Base-by-base conservation (phyloP, 495 filamentous ascomycete species). In the Daldinia childiae region DNA sequence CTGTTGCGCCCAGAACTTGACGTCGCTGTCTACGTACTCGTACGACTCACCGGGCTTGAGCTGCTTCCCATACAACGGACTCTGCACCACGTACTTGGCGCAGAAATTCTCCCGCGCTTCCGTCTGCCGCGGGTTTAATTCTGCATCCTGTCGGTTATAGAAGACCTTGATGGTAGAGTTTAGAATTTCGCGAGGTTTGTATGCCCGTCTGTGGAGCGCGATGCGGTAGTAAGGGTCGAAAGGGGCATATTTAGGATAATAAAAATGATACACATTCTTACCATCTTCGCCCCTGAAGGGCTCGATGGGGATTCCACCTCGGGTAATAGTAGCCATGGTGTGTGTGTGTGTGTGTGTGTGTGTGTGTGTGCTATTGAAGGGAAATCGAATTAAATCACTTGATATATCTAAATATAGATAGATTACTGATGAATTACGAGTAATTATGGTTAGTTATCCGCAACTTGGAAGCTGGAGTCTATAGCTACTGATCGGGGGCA, bases 101-200 rank as follows among this genome's bases (percentile, higher is more conserved):
- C 34, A 5, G 50, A 73, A 62, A 1, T 11, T 30, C 0, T 62
- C 21, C 2, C 56, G 36, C 32, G 71, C 61, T 0, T 5, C 8
- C 1, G 17, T n/a, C 60, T 73, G 70, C 1, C n/a, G 21, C 17
- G 15, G 1, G 38, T 7, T 69, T 5, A 69, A 26, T 1, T 62
- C 48, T 4, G 0, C 7, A n/a, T 62, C 32, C 6, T 19, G 17
- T 19, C 71, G 55, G 12, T 24, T 34, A 19, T 62, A 15, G 36
- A 73, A 73, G 14, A 66, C 32, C 11, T 6, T n/a, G 51, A 64
- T 62, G 8, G 66, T 56, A 17, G 29, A n/a, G 32, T 73, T 73
- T 5, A 73, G 57, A 6, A 73, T 57, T 3, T 58, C 54, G 3
- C 71, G 71, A 1, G 71, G 50, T 11, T 5, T 58, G 39, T 73